These are phyloP conservation scores for Trichopus zeylanicus DNA, from an alignment of 116 monocot species.

Conservation along the genomic window DNA sequence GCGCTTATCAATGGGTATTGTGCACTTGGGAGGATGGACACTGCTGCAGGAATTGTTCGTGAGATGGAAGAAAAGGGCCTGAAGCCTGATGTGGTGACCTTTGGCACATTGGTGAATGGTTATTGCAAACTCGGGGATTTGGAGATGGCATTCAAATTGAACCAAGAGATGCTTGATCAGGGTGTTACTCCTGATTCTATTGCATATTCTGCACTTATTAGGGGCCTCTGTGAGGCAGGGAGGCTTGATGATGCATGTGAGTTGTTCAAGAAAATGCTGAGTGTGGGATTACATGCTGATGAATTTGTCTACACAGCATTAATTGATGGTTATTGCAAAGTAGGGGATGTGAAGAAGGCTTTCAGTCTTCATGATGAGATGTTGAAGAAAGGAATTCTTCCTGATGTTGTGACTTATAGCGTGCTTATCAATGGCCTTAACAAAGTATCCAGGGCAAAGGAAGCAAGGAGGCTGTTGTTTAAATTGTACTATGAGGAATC, in stretches of 20 bases:
- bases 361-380: conserved; percentile 49
- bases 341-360: conserved; percentile 43
- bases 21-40: conserved; percentile 25
- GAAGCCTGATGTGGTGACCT: conserved; percentile 38
- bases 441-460: conserved; percentile 36
- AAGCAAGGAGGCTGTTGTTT: conserved; percentile 41
- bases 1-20: conserved; percentile 51
- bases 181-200: conserved; percentile 31
- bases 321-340: conserved; percentile 47
- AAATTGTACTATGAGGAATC: conserved; percentile 24
- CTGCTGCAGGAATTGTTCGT: conserved; percentile 13
- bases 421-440: conserved; percentile 56
- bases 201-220: conserved; percentile 42
- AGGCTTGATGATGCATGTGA: conserved; percentile 28
- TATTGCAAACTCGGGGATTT: conserved; percentile 37
- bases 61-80: conserved; percentile 32
- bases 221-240: conserved; percentile 33
- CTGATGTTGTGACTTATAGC: conserved; percentile 57
- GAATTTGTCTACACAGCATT: conserved; percentile 39
- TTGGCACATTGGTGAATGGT: conserved; percentile 32
- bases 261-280: conserved; percentile 34
- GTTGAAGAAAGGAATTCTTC: conserved; percentile 40
- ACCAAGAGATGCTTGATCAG: conserved; percentile 32
- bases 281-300: conserved; percentile 23
- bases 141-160: conserved; percentile 37